Percentiles rank a stretch among this genome's conserved stretches.
phyloP scores from a whole-genome alignment of 192 early-diverging fungal species.

The Backusella sp. region DNA sequence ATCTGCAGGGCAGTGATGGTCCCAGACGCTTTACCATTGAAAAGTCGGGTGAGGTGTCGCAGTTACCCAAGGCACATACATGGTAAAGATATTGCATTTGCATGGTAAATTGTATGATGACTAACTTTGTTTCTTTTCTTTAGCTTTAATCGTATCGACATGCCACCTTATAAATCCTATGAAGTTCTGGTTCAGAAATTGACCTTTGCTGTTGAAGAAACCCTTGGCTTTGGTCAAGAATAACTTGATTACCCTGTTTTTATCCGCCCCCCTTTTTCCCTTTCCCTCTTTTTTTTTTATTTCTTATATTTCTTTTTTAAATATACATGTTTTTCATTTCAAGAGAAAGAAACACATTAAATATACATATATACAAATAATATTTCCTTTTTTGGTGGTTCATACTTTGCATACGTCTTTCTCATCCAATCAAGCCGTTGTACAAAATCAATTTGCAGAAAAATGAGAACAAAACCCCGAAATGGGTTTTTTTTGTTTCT shows the following conservation, averaged over 20 bases:
- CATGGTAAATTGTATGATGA: no score
- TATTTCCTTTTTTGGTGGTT: background rate
- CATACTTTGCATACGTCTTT: background rate
- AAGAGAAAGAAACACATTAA: background rate
- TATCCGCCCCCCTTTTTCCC: background rate
- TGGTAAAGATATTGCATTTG: constrained; percentile 56
- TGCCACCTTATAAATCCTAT: constrained; percentile 88
- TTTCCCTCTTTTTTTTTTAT: background rate
- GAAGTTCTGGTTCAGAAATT: constrained; percentile 57
- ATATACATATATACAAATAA: background rate
- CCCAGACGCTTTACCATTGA: constrained; percentile 95
- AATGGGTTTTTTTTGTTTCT: background rate
- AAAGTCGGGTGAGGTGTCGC: constrained; percentile 83
- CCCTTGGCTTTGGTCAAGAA: constrained; percentile 92
- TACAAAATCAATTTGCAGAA: constrained; percentile 6
- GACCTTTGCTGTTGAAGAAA: constrained; percentile 93
- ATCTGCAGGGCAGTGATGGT: constrained; percentile 95
- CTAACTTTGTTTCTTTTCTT: constrained; percentile 34
- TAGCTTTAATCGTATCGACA: constrained; percentile 95
- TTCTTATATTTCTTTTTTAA: background rate
- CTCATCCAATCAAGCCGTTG: background rate
- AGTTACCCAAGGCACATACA: constrained; percentile 93
- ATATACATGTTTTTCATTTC: background rate
- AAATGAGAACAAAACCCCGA: background rate
- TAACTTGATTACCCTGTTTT: constrained; percentile 10